These are phyloP conservation scores for Hypericum androsaemum DNA, from an alignment of 345 rosid species.

Conservation along the genomic window DNA sequence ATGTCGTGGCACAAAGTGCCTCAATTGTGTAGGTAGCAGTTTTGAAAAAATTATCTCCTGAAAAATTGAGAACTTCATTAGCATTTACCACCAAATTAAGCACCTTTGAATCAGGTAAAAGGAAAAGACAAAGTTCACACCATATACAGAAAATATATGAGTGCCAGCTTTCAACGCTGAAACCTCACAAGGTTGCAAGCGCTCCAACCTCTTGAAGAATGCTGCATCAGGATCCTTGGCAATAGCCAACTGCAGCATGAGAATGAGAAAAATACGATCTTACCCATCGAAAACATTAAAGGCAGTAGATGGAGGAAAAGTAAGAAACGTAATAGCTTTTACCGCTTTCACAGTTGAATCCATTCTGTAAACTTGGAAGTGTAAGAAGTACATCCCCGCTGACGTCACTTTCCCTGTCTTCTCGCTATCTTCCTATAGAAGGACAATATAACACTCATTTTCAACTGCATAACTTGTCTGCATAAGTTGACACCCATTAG, in stretches of 20 bases:
- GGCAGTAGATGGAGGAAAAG: neutral
- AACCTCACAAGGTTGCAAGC: slow-evolving; percentile 98
- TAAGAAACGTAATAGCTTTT: slow-evolving; percentile 14
- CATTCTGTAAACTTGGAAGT: slow-evolving; percentile 98
- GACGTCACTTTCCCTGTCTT: slow-evolving; percentile 94
- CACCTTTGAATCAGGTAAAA: slow-evolving; percentile 4
- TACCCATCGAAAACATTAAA: slow-evolving; percentile 8
- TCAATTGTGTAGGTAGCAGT: slow-evolving; percentile 86
- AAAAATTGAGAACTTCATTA: slow-evolving; percentile 17
- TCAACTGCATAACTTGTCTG: neutral
- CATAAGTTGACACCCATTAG: no score
- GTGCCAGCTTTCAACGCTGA: slow-evolving; percentile 92
- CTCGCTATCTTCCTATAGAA: slow-evolving; percentile 88
- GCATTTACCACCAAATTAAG: slow-evolving; percentile 8
- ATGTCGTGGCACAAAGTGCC: slow-evolving; percentile 87
- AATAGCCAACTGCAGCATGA: slow-evolving; percentile 64
- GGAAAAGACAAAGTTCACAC: slow-evolving; percentile 27
- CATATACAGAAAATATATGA: slow-evolving; percentile 96
- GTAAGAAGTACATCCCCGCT: slow-evolving; percentile 97
- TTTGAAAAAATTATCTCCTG: slow-evolving; percentile 98
- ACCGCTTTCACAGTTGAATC: slow-evolving; percentile 95
- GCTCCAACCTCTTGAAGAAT: slow-evolving; percentile 92
- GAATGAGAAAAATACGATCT: slow-evolving; percentile 2
- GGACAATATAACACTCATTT: slow-evolving; percentile 7
- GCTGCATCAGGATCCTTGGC: slow-evolving; percentile 99